These are phyloP conservation scores for Berkeleyomyces rouxiae DNA, from an alignment of 2,329 filamentous ascomycete genomes.

Conservation along the genomic window DNA sequence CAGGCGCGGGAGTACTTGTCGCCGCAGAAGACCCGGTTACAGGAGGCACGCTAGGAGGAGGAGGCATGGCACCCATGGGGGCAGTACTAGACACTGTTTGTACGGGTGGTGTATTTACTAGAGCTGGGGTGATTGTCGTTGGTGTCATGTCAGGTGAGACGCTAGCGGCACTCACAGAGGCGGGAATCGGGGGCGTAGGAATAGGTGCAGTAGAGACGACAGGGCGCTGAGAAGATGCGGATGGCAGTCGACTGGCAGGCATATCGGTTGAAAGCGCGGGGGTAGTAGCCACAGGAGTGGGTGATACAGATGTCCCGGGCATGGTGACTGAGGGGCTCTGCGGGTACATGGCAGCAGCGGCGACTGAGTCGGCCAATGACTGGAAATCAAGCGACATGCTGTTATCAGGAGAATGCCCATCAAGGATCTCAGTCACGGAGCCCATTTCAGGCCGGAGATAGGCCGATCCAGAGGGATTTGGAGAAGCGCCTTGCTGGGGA, in stretches of 20 bases:
- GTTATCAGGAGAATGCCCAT: constrained; percentile 30
- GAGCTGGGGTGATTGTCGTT: constrained; percentile 1
- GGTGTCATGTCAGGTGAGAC: constrained; percentile 15
- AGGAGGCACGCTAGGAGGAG: not conserved
- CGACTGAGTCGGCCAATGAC: not conserved
- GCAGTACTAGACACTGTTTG: constrained; percentile 15
- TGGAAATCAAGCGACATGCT: not conserved
- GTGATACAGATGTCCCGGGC: constrained; percentile 15
- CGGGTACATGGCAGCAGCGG: not conserved
- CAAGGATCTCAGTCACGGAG: constrained; percentile 44
- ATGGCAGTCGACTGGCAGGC: not conserved
- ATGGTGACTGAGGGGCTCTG: constrained; percentile 15
- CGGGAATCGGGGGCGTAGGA: not conserved
- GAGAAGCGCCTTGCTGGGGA: constrained; percentile 17
- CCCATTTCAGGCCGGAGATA: constrained; percentile 31
- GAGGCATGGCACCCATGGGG: constrained; percentile 2
- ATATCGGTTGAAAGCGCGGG: not conserved
- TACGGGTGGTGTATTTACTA: constrained; percentile 14
- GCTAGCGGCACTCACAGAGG: not conserved
- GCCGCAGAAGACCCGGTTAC: constrained; percentile 11
- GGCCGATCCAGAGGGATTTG: constrained; percentile 19
- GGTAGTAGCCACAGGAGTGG: constrained; percentile 18
- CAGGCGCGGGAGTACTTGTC: constrained; percentile 19
- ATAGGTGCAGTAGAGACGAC: constrained; percentile 17
- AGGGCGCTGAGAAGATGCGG: constrained; percentile 1